phyloP scores from a whole-genome alignment of 2,329 filamentous ascomycete genomes.

The Curvularia eragrostidis region DNA sequence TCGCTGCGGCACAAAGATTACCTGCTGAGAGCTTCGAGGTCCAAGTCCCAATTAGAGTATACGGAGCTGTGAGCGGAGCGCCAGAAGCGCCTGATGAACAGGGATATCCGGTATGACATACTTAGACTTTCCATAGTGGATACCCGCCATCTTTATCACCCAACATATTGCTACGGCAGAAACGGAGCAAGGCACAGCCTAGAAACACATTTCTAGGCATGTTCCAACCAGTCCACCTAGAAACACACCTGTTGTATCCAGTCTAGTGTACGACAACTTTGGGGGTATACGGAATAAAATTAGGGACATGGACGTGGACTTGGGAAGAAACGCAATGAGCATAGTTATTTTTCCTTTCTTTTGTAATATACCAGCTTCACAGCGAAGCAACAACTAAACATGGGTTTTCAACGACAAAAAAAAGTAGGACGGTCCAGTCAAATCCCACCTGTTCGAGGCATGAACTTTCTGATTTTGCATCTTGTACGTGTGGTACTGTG shows the following conservation, averaged over 20 bases:
- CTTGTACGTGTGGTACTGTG: background rate
- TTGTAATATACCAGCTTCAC: constrained; percentile 14
- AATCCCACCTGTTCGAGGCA: constrained; percentile 1
- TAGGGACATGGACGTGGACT: background rate
- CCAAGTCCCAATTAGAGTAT: constrained; percentile 81
- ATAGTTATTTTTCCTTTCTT: background rate
- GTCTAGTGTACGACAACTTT: background rate
- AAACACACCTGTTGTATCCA: background rate
- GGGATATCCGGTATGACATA: constrained; percentile 40
- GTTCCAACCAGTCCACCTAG: background rate
- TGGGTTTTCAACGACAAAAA: background rate
- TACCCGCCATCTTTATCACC: background rate
- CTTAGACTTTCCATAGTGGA: background rate
- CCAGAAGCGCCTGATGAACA: constrained; percentile 40
- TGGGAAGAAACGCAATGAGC: background rate
- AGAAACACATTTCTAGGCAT: background rate
- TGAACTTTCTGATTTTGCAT: background rate
- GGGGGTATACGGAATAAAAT: background rate
- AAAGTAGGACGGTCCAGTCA: background rate
- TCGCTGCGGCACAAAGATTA: constrained; percentile 79
- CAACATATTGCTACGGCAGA: background rate
- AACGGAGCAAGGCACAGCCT: background rate
- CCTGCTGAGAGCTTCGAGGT: constrained; percentile 91
- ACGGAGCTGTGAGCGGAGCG: constrained; percentile 62
- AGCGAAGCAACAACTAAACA: background rate